These are phyloP conservation scores for Endotrypanum monterogeii DNA, from an alignment of 208 protist genomes.

Conservation along the genomic window DNA sequence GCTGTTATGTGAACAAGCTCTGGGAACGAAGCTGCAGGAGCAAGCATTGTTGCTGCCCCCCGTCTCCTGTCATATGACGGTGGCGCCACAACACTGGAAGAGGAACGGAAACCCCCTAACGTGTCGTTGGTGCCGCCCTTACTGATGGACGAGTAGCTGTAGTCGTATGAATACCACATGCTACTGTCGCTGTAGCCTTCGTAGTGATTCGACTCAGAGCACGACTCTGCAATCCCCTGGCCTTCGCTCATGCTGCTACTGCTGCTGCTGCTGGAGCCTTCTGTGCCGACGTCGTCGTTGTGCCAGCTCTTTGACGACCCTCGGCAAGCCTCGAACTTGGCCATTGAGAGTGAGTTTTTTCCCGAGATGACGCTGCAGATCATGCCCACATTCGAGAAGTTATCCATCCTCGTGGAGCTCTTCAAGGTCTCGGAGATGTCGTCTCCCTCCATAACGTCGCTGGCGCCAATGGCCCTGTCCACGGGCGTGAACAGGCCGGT, in stretches of 20 bases:
- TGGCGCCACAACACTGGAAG: not conserved
- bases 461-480: not conserved
- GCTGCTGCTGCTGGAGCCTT: not conserved
- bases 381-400: constrained; percentile 9
- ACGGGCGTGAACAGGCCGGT: not conserved
- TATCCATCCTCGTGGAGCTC: not conserved
- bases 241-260: not conserved
- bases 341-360: constrained; percentile 17
- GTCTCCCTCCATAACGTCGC: constrained; percentile 1
- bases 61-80: not conserved
- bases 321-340: constrained; percentile 14
- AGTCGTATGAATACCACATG: constrained; percentile 15
- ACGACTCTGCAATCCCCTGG: no score
- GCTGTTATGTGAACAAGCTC: not conserved
- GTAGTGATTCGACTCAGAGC: not conserved
- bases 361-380: not conserved
- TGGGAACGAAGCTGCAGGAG: not conserved
- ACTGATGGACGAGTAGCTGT: constrained; percentile 28
- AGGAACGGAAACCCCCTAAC: not conserved
- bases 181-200: not conserved
- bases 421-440: constrained; percentile 10
- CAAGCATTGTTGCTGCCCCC: not conserved
- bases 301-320: constrained; percentile 2
- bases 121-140: not conserved
- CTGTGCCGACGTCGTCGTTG: not conserved